Evolutionary conservation across 2,329 filamentous ascomycete species (phyloP), one percentile per base, ranked within the genome.

Genomic region (Neoarthrinium moseri): DNA sequence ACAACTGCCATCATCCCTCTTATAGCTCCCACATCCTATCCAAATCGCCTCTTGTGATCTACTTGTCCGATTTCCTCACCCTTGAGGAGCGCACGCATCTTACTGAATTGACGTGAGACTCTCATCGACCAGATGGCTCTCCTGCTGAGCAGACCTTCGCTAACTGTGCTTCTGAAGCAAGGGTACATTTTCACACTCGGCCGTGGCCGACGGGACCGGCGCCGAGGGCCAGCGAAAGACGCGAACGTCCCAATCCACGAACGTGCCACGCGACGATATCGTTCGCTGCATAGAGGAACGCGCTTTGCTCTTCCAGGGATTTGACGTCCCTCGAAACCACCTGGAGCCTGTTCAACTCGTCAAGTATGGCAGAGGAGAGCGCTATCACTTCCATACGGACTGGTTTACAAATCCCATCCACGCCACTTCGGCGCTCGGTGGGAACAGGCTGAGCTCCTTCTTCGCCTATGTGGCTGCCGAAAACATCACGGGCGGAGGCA

Each of bases 321-420:
- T 69, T 46, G 63, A 67, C 50, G 54, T 61, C 7, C 57, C 64
- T 1, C 65, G 61, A 23, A 47, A 53, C 2, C 62, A 72, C 45
- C 62, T 76, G 8, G 72, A 76, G 58, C 71, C 73, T 1, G 56
- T 77, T 11, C 73, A 76, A 56, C 68, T 76, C 4, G 73, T 75
- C 43, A 68, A 68, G 51, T 77, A 77, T 53, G 67, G 58, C 24
- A 49, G 55, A 10, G 69, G 69, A 12, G 69, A 73, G 53, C 69
- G 65, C 45, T 76, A 73, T 57, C 70, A 74, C 53, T 73, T 70
- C 55, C 74, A 77, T 60, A 74, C 71, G 4, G 74, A 77, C 60
- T 77, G 74, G 74, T 75, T 73, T 60, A 68, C 67, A 4, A 66
- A 69, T 43, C 55, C 62, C 2, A 51, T 59, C 3, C 66, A 71